Evolutionary conservation across 2,329 filamentous ascomycete species (phyloP).

Genomic region (Triangularia verruculosa): DNA sequence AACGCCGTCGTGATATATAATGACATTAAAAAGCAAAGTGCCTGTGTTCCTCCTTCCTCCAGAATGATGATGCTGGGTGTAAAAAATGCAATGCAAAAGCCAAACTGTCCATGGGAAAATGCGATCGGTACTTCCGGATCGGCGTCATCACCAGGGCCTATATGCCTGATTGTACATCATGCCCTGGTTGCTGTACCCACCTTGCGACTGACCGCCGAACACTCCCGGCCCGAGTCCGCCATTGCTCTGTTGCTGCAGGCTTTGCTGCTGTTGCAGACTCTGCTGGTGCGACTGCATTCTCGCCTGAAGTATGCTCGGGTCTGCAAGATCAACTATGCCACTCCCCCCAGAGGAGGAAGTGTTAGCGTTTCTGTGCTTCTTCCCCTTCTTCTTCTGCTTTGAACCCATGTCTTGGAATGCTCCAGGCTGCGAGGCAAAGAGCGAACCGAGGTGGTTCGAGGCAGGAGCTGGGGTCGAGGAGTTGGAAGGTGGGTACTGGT

Average conservation of each 20-base stretch:
- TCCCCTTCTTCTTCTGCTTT: conserved; percentile 99
- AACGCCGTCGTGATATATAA: conserved; percentile 29
- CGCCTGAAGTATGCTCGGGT: conserved; percentile 99
- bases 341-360: conserved; percentile 99
- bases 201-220: conserved; percentile 85
- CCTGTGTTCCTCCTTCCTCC: conserved; percentile 13
- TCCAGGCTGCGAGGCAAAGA: conserved; percentile 83
- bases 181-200: conserved; percentile 80
- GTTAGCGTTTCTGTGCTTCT: conserved; percentile 99
- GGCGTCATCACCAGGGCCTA: conserved; percentile 60
- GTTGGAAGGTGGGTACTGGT: conserved; percentile 78
- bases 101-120: neutral
- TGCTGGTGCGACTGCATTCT: conserved; percentile 66
- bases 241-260: conserved; percentile 71
- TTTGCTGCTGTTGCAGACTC: conserved; percentile 22
- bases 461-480: conserved; percentile 82
- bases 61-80: conserved; percentile 21
- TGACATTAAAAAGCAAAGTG: conserved; percentile 25
- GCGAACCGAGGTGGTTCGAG: conserved; percentile 85
- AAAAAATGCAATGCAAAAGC: conserved; percentile 21
- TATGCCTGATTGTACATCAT: conserved; percentile 76
- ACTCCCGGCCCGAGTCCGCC: conserved; percentile 83
- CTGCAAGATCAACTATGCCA: conserved; percentile 99
- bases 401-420: conserved; percentile 86
- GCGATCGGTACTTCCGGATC: neutral